These are phyloP conservation scores for Clavulina sp. DNA, from an alignment of 768 basidiomycete genomes.

Conservation along the genomic window DNA sequence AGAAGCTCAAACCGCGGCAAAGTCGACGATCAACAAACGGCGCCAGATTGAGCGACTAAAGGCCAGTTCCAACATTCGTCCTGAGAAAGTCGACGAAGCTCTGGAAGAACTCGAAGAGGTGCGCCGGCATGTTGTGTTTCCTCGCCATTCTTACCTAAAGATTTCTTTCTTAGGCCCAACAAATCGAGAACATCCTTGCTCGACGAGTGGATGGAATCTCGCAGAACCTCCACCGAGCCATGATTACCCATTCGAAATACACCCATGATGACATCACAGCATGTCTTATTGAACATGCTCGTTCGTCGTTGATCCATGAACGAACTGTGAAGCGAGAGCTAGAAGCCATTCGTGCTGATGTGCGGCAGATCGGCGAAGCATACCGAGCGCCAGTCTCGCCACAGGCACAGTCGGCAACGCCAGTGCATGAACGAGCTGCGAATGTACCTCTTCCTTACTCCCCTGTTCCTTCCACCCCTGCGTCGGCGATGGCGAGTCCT, in stretches of 20 bases:
- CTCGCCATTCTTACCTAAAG: neutral
- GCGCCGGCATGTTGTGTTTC: constrained; percentile 9
- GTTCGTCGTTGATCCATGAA: constrained; percentile 84
- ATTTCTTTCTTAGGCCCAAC: constrained; percentile 46
- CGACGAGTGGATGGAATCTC: constrained; percentile 86
- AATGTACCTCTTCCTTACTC: constrained; percentile 32
- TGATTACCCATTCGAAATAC: constrained; percentile 67
- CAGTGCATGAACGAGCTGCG: constrained; percentile 36
- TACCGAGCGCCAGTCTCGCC: neutral
- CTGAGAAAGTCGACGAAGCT: constrained; percentile 78
- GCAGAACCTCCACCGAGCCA: constrained; percentile 73
- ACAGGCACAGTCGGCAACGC: constrained; percentile 35
- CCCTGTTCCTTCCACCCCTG: constrained; percentile 11
- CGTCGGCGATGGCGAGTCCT: constrained; percentile 5
- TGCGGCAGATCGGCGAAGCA: constrained; percentile 23
- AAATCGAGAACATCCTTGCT: constrained; percentile 71
- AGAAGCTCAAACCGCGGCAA: constrained; percentile 86
- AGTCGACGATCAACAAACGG: constrained; percentile 82
- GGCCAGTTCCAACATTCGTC: constrained; percentile 67
- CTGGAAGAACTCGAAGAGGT: constrained; percentile 89
- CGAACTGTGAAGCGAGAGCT: constrained; percentile 74
- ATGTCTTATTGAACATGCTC: constrained; percentile 82
- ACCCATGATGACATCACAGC: constrained; percentile 85
- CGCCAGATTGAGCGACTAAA: constrained; percentile 80
- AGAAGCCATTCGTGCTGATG: constrained; percentile 64